Conservation (phyloP, 768 basidiomycete species). For the Sarcomyxa edulis region DNA sequence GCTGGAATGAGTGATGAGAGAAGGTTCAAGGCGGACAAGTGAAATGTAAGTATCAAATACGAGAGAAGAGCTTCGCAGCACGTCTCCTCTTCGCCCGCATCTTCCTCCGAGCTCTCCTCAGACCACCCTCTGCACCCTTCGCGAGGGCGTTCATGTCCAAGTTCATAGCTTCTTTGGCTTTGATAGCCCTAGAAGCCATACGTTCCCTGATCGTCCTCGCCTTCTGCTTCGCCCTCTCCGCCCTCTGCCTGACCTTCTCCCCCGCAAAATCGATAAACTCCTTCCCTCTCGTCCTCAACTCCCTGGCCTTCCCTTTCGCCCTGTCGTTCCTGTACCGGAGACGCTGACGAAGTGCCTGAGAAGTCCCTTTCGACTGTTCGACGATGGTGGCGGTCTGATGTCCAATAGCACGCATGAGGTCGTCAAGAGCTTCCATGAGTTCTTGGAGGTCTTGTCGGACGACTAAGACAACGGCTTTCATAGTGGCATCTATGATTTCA, state of each 20-base stretch:
- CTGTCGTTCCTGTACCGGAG: conserved; percentile 44
- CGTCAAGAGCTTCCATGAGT: conserved; percentile 55
- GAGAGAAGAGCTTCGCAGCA: too few species aligned
- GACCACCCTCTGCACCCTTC: too few species aligned
- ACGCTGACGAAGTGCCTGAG: conserved; percentile 36
- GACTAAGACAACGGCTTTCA: conserved; percentile 36
- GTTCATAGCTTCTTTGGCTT: too few species aligned
- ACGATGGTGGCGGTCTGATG: conserved; percentile 42
- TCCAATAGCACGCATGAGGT: conserved; percentile 44
- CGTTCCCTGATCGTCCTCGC: conserved; percentile 34
- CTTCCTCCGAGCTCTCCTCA: too few species aligned
- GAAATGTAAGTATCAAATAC: too few species aligned
- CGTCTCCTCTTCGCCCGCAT: too few species aligned
- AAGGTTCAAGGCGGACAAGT: too few species aligned
- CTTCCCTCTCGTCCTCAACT: conserved; percentile 44
- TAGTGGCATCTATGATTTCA: conserved; percentile 39
- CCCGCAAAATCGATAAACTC: conserved; percentile 39
- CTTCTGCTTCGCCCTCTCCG: conserved; percentile 34
- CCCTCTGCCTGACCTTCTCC: conserved; percentile 34
- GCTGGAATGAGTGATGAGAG: too few species aligned
- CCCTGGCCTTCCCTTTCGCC: conserved; percentile 48
- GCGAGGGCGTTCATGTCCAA: too few species aligned
- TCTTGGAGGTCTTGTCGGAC: conserved; percentile 51
- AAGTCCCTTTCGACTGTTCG: conserved; percentile 43
- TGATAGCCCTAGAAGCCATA: neutral